Conservation (phyloP, 805 yeast species). For the Groenewaldozyma tartarivorans region DNA sequence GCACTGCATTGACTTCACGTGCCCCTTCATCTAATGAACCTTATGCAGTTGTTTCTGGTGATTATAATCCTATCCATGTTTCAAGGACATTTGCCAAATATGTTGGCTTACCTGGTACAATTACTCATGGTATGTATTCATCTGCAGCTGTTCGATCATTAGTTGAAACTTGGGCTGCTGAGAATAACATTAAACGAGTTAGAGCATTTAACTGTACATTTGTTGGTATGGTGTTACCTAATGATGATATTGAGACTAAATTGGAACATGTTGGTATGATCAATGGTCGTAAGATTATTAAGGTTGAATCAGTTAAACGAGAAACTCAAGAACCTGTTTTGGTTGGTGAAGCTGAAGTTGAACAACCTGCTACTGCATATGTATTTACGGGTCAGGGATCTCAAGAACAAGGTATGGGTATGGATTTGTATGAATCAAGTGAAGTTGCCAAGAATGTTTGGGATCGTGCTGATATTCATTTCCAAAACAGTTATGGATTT, state of each 20-base stretch:
- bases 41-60: conserved; percentile 96
- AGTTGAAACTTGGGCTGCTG: conserved; percentile 98
- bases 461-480: conserved; percentile 96
- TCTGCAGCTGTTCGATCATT: conserved; percentile 90
- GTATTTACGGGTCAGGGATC: conserved; percentile 99
- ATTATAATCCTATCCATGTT: conserved; percentile 96
- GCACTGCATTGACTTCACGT: conserved; percentile 37
- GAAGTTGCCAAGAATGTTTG: conserved; percentile 91
- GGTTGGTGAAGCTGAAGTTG: conserved; percentile 95
- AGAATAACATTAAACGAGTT: conserved; percentile 90
- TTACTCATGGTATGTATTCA: conserved; percentile 98
- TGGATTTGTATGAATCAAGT: conserved; percentile 89
- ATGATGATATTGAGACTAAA: conserved; percentile 75
- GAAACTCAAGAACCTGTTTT: conserved; percentile 72
- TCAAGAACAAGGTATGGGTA: conserved; percentile 99
- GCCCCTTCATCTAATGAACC: conserved; percentile 96
- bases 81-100: conserved; percentile 89
- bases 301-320: conserved; percentile 78
- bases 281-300: conserved; percentile 95
- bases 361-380: conserved; percentile 93
- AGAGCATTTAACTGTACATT: conserved; percentile 86
- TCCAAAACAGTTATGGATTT: conserved; percentile 90
- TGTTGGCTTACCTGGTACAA: conserved; percentile 92
- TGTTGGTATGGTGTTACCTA: conserved; percentile 96
- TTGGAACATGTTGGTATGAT: conserved; percentile 98